A percentile compares a stretch with the other conserved stretches of the same genome.
Conservation (phyloP, 2,329 filamentous ascomycete genomes). For the Colletotrichum paranaense region DNA sequence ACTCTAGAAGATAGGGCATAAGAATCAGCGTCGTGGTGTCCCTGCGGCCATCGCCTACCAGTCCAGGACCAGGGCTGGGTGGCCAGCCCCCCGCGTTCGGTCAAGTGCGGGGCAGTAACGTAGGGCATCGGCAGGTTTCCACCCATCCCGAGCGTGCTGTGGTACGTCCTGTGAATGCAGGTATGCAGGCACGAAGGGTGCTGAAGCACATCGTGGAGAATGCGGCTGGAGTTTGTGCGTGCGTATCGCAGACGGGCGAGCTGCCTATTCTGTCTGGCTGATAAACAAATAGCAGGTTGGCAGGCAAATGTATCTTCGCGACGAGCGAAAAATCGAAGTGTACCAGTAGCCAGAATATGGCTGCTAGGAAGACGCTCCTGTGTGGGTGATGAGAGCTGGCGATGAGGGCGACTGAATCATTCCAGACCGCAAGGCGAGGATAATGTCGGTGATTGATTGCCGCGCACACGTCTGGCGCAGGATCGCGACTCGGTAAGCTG, state of each 20-base stretch:
- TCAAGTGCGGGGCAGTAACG: slow-evolving; percentile 14
- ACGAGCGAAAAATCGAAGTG: slow-evolving; percentile 8
- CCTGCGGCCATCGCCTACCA: slow-evolving; percentile 8
- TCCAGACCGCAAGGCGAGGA: background rate
- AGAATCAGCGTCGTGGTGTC: background rate
- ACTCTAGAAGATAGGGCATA: background rate
- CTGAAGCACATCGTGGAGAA: background rate
- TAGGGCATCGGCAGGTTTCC: slow-evolving; percentile 6
- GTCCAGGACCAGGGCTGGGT: background rate
- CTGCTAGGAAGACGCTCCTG: background rate
- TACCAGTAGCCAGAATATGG: background rate
- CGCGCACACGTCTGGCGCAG: background rate
- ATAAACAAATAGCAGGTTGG: background rate
- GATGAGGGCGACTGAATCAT: slow-evolving; percentile 7
- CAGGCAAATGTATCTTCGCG: background rate
- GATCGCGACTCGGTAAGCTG: background rate
- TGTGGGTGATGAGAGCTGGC: background rate
- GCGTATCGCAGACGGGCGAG: background rate
- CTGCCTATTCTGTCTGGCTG: background rate
- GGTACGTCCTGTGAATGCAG: background rate
- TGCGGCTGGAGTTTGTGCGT: background rate
- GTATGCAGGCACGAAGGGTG: slow-evolving; percentile 12
- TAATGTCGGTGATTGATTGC: background rate
- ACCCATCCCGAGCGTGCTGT: background rate
- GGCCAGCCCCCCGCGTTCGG: slow-evolving; percentile 28